A percentile compares a stretch with the other conserved stretches of the same genome.
phyloP scores from a whole-genome alignment of 768 basidiomycete species.

The Xerocomellus chrysenteron region DNA sequence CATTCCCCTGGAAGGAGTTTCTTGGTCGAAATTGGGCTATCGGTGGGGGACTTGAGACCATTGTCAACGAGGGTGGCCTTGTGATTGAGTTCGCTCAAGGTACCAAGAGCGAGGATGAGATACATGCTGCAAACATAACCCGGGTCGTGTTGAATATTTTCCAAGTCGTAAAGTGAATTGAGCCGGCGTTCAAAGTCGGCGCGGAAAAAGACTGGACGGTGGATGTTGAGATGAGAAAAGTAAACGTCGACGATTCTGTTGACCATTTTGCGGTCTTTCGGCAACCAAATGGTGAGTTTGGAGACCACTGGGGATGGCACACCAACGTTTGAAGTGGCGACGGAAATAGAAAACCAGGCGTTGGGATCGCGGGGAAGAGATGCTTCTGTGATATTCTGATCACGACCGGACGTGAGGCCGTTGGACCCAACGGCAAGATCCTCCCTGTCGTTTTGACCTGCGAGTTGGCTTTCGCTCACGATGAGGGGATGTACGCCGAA shows the following conservation, averaged over 20 bases:
- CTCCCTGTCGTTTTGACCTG: constrained; percentile 55
- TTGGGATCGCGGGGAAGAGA: constrained; percentile 56
- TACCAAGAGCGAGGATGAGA: constrained; percentile 75
- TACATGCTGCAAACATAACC: constrained; percentile 80
- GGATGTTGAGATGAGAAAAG: constrained; percentile 73
- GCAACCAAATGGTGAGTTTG: constrained; percentile 58
- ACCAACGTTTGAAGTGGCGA: constrained; percentile 47
- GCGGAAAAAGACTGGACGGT: constrained; percentile 74
- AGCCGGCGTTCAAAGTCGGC: constrained; percentile 66
- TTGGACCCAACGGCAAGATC: constrained; percentile 76
- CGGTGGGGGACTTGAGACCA: constrained; percentile 35
- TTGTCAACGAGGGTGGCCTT: constrained; percentile 55
- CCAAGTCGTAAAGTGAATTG: constrained; percentile 62
- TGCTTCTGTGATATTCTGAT: constrained; percentile 55
- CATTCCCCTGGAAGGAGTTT: constrained; percentile 60
- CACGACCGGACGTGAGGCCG: constrained; percentile 68
- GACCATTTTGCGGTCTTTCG: constrained; percentile 71
- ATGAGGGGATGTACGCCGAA: constrained; percentile 78
- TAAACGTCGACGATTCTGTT: constrained; percentile 64
- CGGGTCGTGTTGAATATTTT: constrained; percentile 58
- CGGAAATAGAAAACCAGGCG: constrained; percentile 58
- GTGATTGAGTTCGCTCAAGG: constrained; percentile 79
- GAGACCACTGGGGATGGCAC: constrained; percentile 21
- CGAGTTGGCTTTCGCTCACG: constrained; percentile 60
- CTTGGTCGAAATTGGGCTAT: constrained; percentile 45